Evolutionary conservation across 441 rosid genomes (phyloP).

Genomic region (Brassica hybrid): DNA sequence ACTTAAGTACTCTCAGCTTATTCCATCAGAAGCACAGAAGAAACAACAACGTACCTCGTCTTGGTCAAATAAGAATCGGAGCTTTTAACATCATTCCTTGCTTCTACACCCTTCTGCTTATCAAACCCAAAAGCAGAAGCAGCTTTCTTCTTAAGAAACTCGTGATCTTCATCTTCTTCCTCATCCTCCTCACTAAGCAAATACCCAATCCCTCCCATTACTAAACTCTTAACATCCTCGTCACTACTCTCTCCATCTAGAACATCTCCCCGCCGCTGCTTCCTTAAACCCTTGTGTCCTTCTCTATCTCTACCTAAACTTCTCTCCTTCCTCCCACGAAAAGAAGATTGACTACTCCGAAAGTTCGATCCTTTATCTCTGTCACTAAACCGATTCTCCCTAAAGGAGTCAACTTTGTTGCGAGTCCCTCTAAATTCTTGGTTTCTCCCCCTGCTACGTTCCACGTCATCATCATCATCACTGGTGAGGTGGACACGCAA

Average conservation of each 20-base stretch:
- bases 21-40: neutral
- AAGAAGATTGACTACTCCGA: conserved; percentile 11
- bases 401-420: conserved; percentile 32
- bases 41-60: conserved; percentile 55
- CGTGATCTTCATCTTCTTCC: conserved; percentile 48
- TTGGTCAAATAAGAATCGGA: conserved; percentile 76
- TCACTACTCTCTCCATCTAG: conserved; percentile 38
- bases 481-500: conserved; percentile 45
- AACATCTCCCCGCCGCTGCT: conserved; percentile 5
- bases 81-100: conserved; percentile 37
- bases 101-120: conserved; percentile 36
- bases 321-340: conserved; percentile 45
- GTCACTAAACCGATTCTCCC: conserved; percentile 23
- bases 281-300: conserved; percentile 25
- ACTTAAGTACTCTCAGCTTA: neutral
- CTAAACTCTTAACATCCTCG: conserved; percentile 43
- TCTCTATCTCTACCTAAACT: conserved; percentile 30
- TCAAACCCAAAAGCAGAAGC: conserved; percentile 49
- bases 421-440: conserved; percentile 43
- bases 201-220: conserved; percentile 44
- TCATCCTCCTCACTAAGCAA: conserved; percentile 63
- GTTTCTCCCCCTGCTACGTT: conserved; percentile 38
- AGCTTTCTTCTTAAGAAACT: conserved; percentile 44
- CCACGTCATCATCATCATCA: conserved; percentile 49
- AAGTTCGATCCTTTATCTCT: conserved; percentile 23